phyloP scores from a whole-genome alignment of 371 early-diverging fungal genomes.

The Mortierella sp. region DNA sequence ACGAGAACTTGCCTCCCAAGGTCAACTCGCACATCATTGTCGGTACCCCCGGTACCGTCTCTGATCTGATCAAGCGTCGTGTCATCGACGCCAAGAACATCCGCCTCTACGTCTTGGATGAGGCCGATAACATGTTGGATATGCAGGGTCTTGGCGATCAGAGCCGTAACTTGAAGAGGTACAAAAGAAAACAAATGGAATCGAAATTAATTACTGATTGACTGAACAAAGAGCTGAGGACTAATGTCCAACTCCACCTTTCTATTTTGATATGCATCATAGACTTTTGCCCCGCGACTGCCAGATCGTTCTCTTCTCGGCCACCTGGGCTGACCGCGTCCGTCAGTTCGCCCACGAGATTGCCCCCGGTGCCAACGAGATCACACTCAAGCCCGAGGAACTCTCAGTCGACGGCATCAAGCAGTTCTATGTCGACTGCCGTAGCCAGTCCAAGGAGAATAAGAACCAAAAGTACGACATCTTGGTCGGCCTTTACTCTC shows the following conservation, averaged over 20 bases:
- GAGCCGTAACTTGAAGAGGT: constrained; percentile 85
- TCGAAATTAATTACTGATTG: constrained; percentile 31
- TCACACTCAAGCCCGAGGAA: constrained; percentile 90
- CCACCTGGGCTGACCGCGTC: constrained; percentile 93
- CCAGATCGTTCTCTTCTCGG: constrained; percentile 96
- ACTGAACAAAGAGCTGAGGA: neutral
- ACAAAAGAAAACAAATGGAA: constrained; percentile 33
- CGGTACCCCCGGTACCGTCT: constrained; percentile 97
- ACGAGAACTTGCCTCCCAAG: constrained; percentile 70
- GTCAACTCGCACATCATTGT: constrained; percentile 89
- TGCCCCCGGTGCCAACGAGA: constrained; percentile 89
- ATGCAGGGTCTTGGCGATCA: constrained; percentile 91
- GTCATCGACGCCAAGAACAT: constrained; percentile 70
- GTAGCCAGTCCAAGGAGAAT: constrained; percentile 45
- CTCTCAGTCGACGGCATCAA: constrained; percentile 96
- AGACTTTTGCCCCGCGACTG: constrained; percentile 74
- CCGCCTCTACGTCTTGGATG: constrained; percentile 91
- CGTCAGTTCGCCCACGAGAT: constrained; percentile 83
- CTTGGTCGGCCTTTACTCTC: constrained; percentile 88
- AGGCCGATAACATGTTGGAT: constrained; percentile 97
- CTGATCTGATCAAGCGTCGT: constrained; percentile 76
- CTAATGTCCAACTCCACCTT: neutral
- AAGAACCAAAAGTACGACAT: constrained; percentile 88
- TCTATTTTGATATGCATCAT: neutral
- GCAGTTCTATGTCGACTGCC: constrained; percentile 97